These are phyloP conservation scores for Alloascoidea africana DNA, from an alignment of 805 yeast genomes.

Conservation along the genomic window DNA sequence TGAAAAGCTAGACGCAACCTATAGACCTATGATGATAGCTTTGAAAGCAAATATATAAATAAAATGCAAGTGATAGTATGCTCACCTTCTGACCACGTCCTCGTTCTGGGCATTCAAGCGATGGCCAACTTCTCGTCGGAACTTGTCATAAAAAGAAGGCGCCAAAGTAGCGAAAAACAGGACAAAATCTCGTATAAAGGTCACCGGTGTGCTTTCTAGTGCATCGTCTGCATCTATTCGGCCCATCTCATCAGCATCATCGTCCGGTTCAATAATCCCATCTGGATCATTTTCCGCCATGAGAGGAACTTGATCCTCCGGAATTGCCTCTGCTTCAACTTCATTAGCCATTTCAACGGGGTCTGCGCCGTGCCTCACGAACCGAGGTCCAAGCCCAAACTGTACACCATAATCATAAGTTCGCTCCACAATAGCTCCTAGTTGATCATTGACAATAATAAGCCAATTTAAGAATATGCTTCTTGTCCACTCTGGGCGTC, in stretches of 20 bases:
- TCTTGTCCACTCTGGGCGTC: background rate
- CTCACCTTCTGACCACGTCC: too few relatives aligned
- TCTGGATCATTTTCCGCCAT: background rate
- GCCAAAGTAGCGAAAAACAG: slow-evolving; percentile 1
- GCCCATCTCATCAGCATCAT: background rate
- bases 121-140: background rate
- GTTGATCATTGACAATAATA: background rate
- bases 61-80: too few relatives aligned
- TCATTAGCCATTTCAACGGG: too few relatives aligned
- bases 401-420: background rate
- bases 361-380: too few relatives aligned
- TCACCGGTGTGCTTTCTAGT: background rate
- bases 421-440: too few relatives aligned
- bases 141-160: background rate
- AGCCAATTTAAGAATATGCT: background rate
- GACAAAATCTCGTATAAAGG: background rate
- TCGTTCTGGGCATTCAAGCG: background rate
- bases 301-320: too few relatives aligned
- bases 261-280: background rate
- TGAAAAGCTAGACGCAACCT: too few relatives aligned
- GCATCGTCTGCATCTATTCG: background rate
- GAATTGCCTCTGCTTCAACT: too few relatives aligned
- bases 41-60: too few relatives aligned
- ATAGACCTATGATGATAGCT: too few relatives aligned
- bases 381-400: background rate